These are phyloP conservation scores for Mycena rosella DNA, from an alignment of 768 basidiomycete species.

Conservation along the genomic window DNA sequence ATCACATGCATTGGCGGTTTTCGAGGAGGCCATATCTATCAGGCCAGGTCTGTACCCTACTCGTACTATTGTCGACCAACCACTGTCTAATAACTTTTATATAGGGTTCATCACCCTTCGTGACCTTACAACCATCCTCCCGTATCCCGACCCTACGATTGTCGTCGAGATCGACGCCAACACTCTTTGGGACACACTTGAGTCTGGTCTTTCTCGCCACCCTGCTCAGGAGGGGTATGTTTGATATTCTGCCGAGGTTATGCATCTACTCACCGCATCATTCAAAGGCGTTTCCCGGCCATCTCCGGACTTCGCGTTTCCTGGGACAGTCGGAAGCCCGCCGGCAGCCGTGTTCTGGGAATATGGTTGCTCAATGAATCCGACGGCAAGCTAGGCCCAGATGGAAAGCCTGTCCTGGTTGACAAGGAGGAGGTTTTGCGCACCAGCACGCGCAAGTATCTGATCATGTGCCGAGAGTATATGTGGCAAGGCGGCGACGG, in stretches of 20 bases:
- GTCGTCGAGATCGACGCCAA: slow-evolving; percentile 73
- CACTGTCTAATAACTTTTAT: slow-evolving; percentile 12
- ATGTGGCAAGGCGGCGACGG: slow-evolving; percentile 72
- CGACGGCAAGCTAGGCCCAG: slow-evolving; percentile 39
- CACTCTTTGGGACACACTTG: slow-evolving; percentile 68
- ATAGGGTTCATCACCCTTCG: slow-evolving; percentile 68
- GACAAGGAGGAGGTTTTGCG: slow-evolving; percentile 55
- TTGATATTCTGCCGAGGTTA: background rate
- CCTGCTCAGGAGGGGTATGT: slow-evolving; percentile 75
- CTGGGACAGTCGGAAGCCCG: slow-evolving; percentile 71
- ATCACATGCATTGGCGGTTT: slow-evolving; percentile 70
- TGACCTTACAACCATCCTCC: slow-evolving; percentile 76
- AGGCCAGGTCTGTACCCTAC: slow-evolving; percentile 59
- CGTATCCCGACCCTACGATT: slow-evolving; percentile 72
- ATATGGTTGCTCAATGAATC: slow-evolving; percentile 56
- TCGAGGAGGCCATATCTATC: slow-evolving; percentile 71
- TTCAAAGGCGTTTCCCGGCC: slow-evolving; percentile 70
- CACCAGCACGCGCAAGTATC: slow-evolving; percentile 60
- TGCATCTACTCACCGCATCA: background rate
- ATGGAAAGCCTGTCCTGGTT: slow-evolving; percentile 38
- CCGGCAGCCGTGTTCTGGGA: slow-evolving; percentile 66
- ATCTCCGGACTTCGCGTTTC: slow-evolving; percentile 69
- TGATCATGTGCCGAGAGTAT: slow-evolving; percentile 70
- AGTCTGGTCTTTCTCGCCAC: slow-evolving; percentile 65
- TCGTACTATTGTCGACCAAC: slow-evolving; percentile 16